Conservation (phyloP, 192 early-diverging fungal genomes). For the Coemansia sp. region DNA sequence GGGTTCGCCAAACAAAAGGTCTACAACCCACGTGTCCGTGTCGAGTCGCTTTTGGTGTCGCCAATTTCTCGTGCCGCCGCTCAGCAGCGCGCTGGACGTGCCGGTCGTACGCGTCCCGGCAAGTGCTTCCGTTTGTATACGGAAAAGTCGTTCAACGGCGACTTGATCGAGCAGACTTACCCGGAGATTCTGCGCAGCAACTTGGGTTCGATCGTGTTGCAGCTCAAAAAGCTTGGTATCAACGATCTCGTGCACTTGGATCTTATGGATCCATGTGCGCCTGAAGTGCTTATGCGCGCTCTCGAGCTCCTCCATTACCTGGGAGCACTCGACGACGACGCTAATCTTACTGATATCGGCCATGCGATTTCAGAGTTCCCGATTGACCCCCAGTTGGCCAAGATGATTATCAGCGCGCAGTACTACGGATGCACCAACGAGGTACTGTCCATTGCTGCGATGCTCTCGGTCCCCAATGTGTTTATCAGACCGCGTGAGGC, state of each 20-base stretch:
- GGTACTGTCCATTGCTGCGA: constrained; percentile 89
- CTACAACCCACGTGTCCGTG: constrained; percentile 95
- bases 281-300: constrained; percentile 97
- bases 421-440: constrained; percentile 90
- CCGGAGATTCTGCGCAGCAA: constrained; percentile 98
- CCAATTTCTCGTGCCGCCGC: constrained; percentile 95
- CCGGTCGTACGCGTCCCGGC: constrained; percentile 95
- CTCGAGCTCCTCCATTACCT: constrained; percentile 94
- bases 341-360: constrained; percentile 83
- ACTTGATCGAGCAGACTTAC: constrained; percentile 96
- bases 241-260: constrained; percentile 99
- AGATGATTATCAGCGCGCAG: constrained; percentile 87
- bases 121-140: constrained; percentile 99
- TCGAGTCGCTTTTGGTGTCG: constrained; percentile 91
- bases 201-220: constrained; percentile 92
- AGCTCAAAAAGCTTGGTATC: constrained; percentile 96
- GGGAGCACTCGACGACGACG: constrained; percentile 93
- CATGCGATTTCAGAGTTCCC: constrained; percentile 94
- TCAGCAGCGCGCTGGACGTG: constrained; percentile 96
- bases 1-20: constrained; percentile 99
- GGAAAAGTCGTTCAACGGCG: constrained; percentile 91
- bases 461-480: constrained; percentile 86
- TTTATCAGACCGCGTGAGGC: constrained; percentile 92
- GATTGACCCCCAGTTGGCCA: constrained; percentile 92
- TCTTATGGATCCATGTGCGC: constrained; percentile 99